Evolutionary conservation across 768 basidiomycete genomes (phyloP), one percentile per base, ranked within the genome.

Genomic region (Xerocomellus chrysenteron): DNA sequence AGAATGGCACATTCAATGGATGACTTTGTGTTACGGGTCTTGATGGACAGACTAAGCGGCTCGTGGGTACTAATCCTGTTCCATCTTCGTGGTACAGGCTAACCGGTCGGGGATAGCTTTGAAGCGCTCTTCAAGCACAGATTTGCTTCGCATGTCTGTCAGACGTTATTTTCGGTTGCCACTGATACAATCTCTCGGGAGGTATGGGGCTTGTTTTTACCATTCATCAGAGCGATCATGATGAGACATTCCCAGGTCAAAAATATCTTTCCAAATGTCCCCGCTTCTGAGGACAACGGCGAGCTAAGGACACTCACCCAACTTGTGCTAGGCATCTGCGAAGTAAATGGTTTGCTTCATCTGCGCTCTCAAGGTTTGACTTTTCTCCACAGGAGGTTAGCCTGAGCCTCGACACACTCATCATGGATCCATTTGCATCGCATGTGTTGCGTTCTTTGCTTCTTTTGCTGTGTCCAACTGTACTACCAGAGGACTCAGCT

Each of bases 111-210:
- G 42, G 57, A 37, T 56, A 88, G 91, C 8, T 89, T 85, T 59
- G 84, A 83, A 56, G 66, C 75, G 24, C 77, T 94, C 28, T 75
- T 81, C 30, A 84, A 80, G 65, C 90, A 98, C 66, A 83, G 94
- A 30, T 98, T 97, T 76, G 93, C 89, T 16, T 96, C 94, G 26
- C 95, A 98, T 82, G 95, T 97, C 8, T 90, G 90, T 64, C 94
- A 98, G 71, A 98, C 94, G 1, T 74, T 97, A 60, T 80, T 98
- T 61, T 80, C 80, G 2, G 82, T 92, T 24, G 82, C 84, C 7
- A 66, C 65, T 30, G 80, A 85, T 43, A 89, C 89, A 0, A 72
- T 91, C 43, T 75, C 81, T 26, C 78, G 90, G 68, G 91, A 92
- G 80, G 89, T 88, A 58, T 28, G 73, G 21, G 11, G 10, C 33